Percentiles rank a stretch among this genome's conserved stretches.
Evolutionary conservation across 208 protist genomes (phyloP).

Genomic region (Leishmania major): DNA sequence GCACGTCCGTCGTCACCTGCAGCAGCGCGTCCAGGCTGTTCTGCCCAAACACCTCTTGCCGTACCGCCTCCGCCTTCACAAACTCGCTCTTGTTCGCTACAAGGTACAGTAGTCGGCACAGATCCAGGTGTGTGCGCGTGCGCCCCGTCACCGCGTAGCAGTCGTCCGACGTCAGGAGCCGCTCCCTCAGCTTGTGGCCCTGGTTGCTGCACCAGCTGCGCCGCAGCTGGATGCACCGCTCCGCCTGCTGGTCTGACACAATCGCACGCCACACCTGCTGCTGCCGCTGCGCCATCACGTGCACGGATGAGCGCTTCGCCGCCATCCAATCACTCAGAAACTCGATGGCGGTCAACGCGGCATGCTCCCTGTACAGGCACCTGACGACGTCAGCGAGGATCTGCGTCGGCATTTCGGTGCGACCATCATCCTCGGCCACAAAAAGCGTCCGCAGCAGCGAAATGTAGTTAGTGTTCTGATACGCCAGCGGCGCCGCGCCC

Average conservation of each 20-base stretch:
- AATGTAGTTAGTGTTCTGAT: constrained; percentile 38
- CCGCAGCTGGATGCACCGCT: constrained; percentile 46
- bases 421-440: constrained; percentile 13
- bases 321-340: constrained; percentile 43
- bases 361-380: constrained; percentile 31
- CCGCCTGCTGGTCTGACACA: constrained; percentile 38
- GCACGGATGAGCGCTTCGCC: constrained; percentile 5
- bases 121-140: constrained; percentile 32
- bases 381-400: constrained; percentile 34
- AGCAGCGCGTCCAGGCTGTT: constrained; percentile 48
- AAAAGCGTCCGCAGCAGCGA: constrained; percentile 40
- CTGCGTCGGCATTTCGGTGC: constrained; percentile 13
- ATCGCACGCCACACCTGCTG: constrained; percentile 28
- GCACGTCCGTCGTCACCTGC: constrained; percentile 35
- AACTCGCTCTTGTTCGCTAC: constrained; percentile 47
- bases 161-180: constrained; percentile 36
- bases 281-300: constrained; percentile 24
- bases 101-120: constrained; percentile 41
- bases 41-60: constrained; percentile 47
- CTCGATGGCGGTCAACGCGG: constrained; percentile 19
- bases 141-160: constrained; percentile 41
- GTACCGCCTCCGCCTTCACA: constrained; percentile 52
- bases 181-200: constrained; percentile 38
- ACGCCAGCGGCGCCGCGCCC: constrained; percentile 32
- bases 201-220: constrained; percentile 43